Conservation (phyloP, 306 rosid genomes). For the Vicia faba region DNA sequence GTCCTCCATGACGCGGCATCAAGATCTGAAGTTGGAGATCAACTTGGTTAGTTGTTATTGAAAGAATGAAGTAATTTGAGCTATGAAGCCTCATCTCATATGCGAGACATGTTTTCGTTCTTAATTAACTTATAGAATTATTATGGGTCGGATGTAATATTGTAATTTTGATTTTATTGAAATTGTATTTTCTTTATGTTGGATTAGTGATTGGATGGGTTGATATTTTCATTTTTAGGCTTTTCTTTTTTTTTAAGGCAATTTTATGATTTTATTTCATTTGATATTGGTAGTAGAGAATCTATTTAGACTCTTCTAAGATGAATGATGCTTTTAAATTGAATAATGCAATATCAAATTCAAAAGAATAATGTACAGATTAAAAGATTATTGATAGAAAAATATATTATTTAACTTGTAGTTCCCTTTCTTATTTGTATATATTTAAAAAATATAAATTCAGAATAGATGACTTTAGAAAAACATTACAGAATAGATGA, state of each 20-base stretch:
- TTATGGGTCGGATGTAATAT: too few relatives aligned
- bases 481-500: too few relatives aligned
- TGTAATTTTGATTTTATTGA: conserved; percentile 27
- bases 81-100: background rate
- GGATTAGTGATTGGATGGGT: background rate
- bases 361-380: too few relatives aligned
- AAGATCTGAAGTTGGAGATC: conserved; percentile 62
- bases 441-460: too few relatives aligned
- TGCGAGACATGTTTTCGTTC: conserved; percentile 32
- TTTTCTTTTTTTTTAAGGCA: conserved; percentile 21
- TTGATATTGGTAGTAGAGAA: conserved; percentile 26
- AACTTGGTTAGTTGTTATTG: conserved; percentile 52
- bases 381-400: too few relatives aligned
- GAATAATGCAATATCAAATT: too few relatives aligned
- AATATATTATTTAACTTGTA: too few relatives aligned
- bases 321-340: too few relatives aligned
- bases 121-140: conserved; percentile 26
- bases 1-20: conserved; percentile 66
- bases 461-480: too few relatives aligned
- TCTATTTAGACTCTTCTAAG: background rate
- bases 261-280: conserved; percentile 26
- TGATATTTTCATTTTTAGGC: conserved; percentile 26
- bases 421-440: too few relatives aligned
- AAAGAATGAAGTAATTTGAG: conserved; percentile 48
- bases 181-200: conserved; percentile 27